Percentiles rank a stretch among this genome's conserved stretches.
phyloP scores from a whole-genome alignment of 768 basidiomycete species.

The Tricholoma sp. region DNA sequence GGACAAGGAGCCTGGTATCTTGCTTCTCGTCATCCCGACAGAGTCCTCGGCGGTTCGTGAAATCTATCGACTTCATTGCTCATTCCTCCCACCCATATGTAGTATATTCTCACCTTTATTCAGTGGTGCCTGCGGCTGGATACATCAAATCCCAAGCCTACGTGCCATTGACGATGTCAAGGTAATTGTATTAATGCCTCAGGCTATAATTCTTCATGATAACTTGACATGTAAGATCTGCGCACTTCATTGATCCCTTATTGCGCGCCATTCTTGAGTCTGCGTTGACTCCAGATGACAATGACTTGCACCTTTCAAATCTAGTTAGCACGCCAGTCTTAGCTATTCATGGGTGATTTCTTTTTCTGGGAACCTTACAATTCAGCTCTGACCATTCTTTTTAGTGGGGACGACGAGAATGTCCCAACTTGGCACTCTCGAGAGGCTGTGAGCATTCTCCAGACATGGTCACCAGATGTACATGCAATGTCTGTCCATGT shows the following conservation, averaged over 20 bases:
- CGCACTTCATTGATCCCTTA: slow-evolving; percentile 74
- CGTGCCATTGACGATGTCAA: slow-evolving; percentile 65
- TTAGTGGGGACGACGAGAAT: slow-evolving; percentile 74
- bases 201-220: neutral
- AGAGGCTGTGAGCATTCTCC: slow-evolving; percentile 53
- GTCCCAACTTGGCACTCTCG: slow-evolving; percentile 86
- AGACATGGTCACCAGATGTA: slow-evolving; percentile 48
- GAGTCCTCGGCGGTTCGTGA: slow-evolving; percentile 52
- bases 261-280: slow-evolving; percentile 69
- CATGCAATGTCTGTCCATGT: slow-evolving; percentile 43
- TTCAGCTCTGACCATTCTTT: neutral
- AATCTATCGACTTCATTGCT: neutral
- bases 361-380: neutral
- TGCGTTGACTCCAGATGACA: slow-evolving; percentile 78
- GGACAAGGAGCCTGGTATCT: slow-evolving; percentile 88
- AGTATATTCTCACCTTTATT: neutral
- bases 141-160: slow-evolving; percentile 90
- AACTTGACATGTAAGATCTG: slow-evolving; percentile 36
- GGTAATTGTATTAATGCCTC: slow-evolving; percentile 23
- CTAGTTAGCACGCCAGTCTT: slow-evolving; percentile 63
- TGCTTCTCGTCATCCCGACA: slow-evolving; percentile 73
- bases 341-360: slow-evolving; percentile 75
- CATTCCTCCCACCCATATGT: neutral
- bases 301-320: slow-evolving; percentile 82
- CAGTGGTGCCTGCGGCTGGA: slow-evolving; percentile 75